Base-by-base conservation (phyloP, 805 yeast species). In the Ogataea allantospora region DNA sequence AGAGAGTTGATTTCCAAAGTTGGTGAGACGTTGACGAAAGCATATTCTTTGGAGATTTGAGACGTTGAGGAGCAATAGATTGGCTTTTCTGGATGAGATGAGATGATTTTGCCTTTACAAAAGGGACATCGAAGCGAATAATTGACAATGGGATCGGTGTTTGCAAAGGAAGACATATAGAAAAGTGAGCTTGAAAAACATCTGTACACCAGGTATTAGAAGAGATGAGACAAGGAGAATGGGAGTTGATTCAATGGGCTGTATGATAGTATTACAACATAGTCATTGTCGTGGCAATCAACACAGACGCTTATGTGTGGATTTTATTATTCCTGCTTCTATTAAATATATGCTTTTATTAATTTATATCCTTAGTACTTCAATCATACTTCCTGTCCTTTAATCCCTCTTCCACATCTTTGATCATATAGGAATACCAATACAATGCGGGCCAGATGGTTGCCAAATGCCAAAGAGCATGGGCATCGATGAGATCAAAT, bases 401-500 rank as follows among this genome's bases (percentile, higher is more conserved):
- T 34, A 59, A 40, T 2, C 56, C 58, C 24, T 50, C 55, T 31
- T 59, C 62, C 28, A 63, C 74, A 40, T 76, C 82, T 21, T 57
- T 54, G 4, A 69, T 56, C 62, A 76, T 68, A 50, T 75, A 83
- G 27, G 73, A 75, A 58, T 83, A 89, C 77, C 95, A 77, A 44
- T 75, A 73, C 41, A 76, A 64, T 0, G 91, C 78, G 0, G 98
- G 98, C 54, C 87, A 59, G 2, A 89, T 79, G 0, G 99, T 93
- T 14, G 86, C 76, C 18, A 84, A 70, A 58, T 93, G 99, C 99
- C 99, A 93, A 26, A 91, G 54, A 0, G 96, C 78, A 62, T 93
- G 99, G 0, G 96, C 95, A 63, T 93, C 99, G 0, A 93, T 51
- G 26, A 85, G 70, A 49, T 73, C 83, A 34, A 53, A 65, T 25